phyloP scores from a whole-genome alignment of 192 early-diverging fungal genomes.

The Pilaira anomala region DNA sequence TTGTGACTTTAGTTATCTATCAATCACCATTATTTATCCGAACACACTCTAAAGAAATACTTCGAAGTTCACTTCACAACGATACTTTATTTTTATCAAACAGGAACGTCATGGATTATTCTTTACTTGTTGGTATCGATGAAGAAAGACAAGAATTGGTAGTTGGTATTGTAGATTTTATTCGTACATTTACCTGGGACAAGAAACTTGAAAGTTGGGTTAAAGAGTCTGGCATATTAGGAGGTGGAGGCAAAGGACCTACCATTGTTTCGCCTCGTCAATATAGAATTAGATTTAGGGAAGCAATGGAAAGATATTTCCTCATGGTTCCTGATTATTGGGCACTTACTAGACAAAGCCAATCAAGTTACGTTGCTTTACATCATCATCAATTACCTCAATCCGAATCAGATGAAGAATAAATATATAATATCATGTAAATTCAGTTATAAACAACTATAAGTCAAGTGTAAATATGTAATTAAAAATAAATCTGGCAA shows the following conservation, averaged over 20 bases:
- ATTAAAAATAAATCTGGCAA: not conserved
- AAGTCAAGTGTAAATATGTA: not conserved
- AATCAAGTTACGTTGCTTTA: not conserved
- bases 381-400: slow-evolving; percentile 1
- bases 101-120: slow-evolving; percentile 98
- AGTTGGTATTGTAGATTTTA: slow-evolving; percentile 98
- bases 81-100: slow-evolving; percentile 93
- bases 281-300: slow-evolving; percentile 90
- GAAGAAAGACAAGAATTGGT: slow-evolving; percentile 82
- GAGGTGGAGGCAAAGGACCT: slow-evolving; percentile 90
- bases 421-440: not conserved
- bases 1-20: slow-evolving; percentile 57
- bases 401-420: slow-evolving; percentile 1
- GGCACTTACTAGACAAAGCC: slow-evolving; percentile 24
- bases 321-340: slow-evolving; percentile 75
- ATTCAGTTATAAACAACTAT: not conserved
- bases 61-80: slow-evolving; percentile 84
- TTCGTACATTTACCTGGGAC: slow-evolving; percentile 98
- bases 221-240: slow-evolving; percentile 88
- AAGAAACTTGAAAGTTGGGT: slow-evolving; percentile 98
- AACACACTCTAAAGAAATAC: slow-evolving; percentile 82
- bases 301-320: slow-evolving; percentile 93
- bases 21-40: slow-evolving; percentile 89
- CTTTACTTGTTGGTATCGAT: slow-evolving; percentile 91
- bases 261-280: slow-evolving; percentile 95